phyloP scores from a whole-genome alignment of 2,329 filamentous ascomycete genomes.

The Xylariales sp. region DNA sequence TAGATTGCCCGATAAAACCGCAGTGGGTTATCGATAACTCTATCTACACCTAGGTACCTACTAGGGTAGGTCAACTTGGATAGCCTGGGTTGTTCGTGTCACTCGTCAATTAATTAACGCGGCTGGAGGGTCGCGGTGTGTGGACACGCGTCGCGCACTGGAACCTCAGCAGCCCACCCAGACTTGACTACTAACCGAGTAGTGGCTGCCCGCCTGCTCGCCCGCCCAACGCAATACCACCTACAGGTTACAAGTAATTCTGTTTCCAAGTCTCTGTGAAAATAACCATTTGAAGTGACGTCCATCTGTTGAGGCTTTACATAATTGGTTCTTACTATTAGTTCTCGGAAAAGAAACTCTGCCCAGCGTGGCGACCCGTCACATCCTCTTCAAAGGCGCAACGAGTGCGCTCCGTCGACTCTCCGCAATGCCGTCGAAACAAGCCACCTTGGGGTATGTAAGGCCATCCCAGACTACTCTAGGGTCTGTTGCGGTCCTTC shows the following conservation, averaged over 20 bases:
- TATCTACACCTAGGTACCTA: too few species aligned
- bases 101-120: conserved; percentile 46
- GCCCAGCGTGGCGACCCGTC: conserved; percentile 46
- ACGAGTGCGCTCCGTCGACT: conserved; percentile 44
- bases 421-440: conserved; percentile 50
- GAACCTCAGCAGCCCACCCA: conserved; percentile 15
- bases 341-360: not conserved
- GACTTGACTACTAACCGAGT: too few species aligned
- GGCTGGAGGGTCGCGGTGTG: not conserved
- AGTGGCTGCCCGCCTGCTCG: too few species aligned
- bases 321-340: conserved; percentile 3
- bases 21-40: too few species aligned
- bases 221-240: too few species aligned
- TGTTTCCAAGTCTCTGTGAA: not conserved
- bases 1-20: too few species aligned
- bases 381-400: conserved; percentile 40
- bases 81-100: conserved; percentile 40
- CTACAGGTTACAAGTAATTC: conserved; percentile 16
- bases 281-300: not conserved
- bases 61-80: not conserved
- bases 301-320: not conserved
- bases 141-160: conserved; percentile 31
- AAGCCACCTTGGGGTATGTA: conserved; percentile 52
- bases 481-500: conserved; percentile 46
- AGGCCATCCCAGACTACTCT: conserved; percentile 51